Base-by-base conservation (phyloP, 805 yeast species). In the Dipodascus geniculatus region DNA sequence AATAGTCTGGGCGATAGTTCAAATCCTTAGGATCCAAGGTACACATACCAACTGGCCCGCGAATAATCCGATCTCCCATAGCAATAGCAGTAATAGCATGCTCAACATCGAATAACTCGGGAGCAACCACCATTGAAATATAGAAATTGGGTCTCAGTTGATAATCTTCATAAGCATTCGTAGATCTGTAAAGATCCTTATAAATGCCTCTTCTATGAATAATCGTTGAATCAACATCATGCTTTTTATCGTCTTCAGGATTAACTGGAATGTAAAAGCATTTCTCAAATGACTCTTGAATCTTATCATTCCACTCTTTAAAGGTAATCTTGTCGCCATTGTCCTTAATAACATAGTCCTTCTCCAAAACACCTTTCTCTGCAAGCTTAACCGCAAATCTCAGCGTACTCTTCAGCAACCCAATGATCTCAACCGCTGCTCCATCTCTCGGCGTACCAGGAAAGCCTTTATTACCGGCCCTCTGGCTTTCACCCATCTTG, bases 371-470 rank as follows among this genome's bases (percentile, higher is more conserved):
- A 0, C 85, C 86, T 35, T 74, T 63, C 14, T 68, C 59, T 49
- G 80, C 67, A 57, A 88, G 68, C 48, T 78, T 75, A 60, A 79
- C 75, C 19, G 87, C 89, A 77, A 89, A 93, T 57, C 96, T 73
- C 62, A 91, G 71, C 1, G 87, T 70, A 68, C 96, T 86, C 70
- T 90, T 90, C 63, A 93, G 70, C 56, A 91, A 71, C 0, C 97
- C 99, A 61, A 81, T 88, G 54, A 91, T 85, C 68, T 91, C 99
- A 54, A 91, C 75, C 1, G 95, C 96, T 1, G 97, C 96, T 38
- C 99, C 99, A 68, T 90, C 96, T 65, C 99, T 79, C 22, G 99
- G 98, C 0, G 98, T 91, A 1, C 98, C 99, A 1, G 99, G 99
- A 35, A 79, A 73, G n/a, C 99, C 99, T 60, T 83, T 85, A 55